Conservation (phyloP, 768 basidiomycete genomes). For the Suillus weaverae region DNA sequence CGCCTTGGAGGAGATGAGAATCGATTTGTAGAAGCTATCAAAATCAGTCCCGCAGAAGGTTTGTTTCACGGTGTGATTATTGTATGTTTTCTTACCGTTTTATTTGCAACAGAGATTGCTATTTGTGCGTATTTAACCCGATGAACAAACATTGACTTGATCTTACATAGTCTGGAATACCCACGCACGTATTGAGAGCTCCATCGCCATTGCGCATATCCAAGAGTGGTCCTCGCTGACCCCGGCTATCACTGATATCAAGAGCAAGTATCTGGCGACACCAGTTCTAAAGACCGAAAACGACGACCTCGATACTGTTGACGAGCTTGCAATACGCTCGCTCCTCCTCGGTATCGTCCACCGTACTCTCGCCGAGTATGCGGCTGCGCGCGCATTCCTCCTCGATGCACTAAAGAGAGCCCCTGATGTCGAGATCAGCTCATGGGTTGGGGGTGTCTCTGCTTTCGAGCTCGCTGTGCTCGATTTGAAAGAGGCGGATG, state of each 20-base stretch:
- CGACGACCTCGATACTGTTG: constrained; percentile 62
- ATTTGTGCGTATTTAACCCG: constrained; percentile 51
- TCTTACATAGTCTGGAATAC: constrained; percentile 70
- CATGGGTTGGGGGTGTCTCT: constrained; percentile 68
- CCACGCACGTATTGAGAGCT: constrained; percentile 56
- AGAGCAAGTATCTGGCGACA: constrained; percentile 26
- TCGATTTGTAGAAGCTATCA: constrained; percentile 54
- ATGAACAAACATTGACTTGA: constrained; percentile 10
- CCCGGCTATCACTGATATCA: constrained; percentile 40
- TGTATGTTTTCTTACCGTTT: constrained; percentile 8
- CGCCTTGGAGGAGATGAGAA: constrained; percentile 52
- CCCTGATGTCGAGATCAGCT: constrained; percentile 45
- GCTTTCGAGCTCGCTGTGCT: constrained; percentile 70
- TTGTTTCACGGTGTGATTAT: constrained; percentile 16
- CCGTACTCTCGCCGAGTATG: constrained; percentile 52
- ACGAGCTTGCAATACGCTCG: constrained; percentile 68
- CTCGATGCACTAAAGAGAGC: constrained; percentile 49
- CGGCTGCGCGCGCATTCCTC: constrained; percentile 48
- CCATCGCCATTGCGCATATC: constrained; percentile 60
- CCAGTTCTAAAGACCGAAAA: background rate
- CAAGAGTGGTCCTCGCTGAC: constrained; percentile 49
- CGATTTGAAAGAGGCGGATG: constrained; percentile 64
- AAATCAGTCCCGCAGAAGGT: constrained; percentile 74
- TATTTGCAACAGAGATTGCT: constrained; percentile 52
- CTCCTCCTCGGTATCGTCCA: constrained; percentile 69